Evolutionary conservation across 495 filamentous ascomycete genomes (phyloP).

Genomic region (Aspergillus sclerotioniger): DNA sequence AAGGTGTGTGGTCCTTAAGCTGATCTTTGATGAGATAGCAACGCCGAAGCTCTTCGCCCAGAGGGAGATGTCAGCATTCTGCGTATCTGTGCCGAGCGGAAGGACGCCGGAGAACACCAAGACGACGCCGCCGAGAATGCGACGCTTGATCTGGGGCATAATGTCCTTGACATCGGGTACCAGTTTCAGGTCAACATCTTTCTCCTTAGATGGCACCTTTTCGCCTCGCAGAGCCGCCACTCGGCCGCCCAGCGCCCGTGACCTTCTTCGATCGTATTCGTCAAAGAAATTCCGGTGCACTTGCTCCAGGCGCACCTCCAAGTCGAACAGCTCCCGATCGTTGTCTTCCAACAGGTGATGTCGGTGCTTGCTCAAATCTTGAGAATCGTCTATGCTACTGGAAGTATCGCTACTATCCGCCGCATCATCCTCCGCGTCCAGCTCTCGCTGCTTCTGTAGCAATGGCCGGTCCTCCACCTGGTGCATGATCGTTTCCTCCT

Average conservation of each 20-base stretch:
- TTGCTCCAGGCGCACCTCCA: conserved; percentile 68
- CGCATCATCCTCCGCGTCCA: conserved; percentile 78
- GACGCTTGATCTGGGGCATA: conserved; percentile 73
- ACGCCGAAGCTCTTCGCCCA: conserved; percentile 88
- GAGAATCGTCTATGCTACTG: conserved; percentile 40
- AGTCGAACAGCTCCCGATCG: conserved; percentile 71
- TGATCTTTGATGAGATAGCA: conserved; percentile 59
- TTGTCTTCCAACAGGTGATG: conserved; percentile 85
- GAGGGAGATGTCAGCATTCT: conserved; percentile 75
- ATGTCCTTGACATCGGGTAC: conserved; percentile 84
- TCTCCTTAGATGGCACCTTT: conserved; percentile 46
- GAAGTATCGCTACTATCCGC: conserved; percentile 46
- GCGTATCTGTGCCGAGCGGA: conserved; percentile 72
- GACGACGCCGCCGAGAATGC: conserved; percentile 64
- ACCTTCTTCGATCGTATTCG: conserved; percentile 63
- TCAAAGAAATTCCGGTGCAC: conserved; percentile 81
- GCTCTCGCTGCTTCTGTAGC: conserved; percentile 79
- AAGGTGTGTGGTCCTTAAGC: conserved; percentile 61
- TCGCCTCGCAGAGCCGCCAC: conserved; percentile 58
- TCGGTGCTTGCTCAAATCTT: conserved; percentile 47
- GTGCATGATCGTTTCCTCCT: conserved; percentile 79
- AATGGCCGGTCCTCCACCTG: conserved; percentile 87
- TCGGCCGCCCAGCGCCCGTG: conserved; percentile 52
- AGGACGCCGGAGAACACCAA: conserved; percentile 89
- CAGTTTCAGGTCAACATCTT: conserved; percentile 58